Evolutionary conservation across 345 rosid species (phyloP).

Genomic region (Isatis tinctoria): DNA sequence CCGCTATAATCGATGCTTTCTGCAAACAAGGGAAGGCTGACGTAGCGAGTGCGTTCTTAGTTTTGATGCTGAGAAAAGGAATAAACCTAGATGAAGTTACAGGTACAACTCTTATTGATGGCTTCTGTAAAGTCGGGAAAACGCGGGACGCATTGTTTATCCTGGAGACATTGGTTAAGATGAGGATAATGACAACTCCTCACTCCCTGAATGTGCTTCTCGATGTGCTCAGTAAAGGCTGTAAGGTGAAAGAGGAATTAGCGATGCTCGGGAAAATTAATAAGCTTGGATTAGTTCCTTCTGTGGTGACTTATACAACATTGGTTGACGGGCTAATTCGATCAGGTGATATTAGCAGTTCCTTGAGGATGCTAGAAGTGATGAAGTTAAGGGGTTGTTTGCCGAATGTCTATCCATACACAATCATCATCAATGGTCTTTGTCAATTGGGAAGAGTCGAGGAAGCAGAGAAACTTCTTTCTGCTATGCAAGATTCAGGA

Average conservation of each 20-base stretch:
- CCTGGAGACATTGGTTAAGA: slow-evolving; percentile 31
- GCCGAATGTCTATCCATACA: slow-evolving; percentile 47
- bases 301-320: slow-evolving; percentile 47
- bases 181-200: slow-evolving; percentile 29
- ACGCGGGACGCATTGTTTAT: slow-evolving; percentile 34
- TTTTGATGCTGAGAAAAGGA: slow-evolving; percentile 42
- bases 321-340: slow-evolving; percentile 40
- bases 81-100: slow-evolving; percentile 42
- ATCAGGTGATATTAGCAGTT: slow-evolving; percentile 32
- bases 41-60: slow-evolving; percentile 33
- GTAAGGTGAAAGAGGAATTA: slow-evolving; percentile 37
- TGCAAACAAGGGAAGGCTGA: slow-evolving; percentile 36
- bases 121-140: slow-evolving; percentile 37
- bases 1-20: slow-evolving; percentile 38
- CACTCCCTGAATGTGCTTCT: slow-evolving; percentile 42
- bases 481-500: slow-evolving; percentile 38
- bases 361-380: slow-evolving; percentile 28
- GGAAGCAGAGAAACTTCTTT: slow-evolving; percentile 40
- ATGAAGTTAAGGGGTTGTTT: slow-evolving; percentile 45
- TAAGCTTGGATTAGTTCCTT: slow-evolving; percentile 44
- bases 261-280: slow-evolving; percentile 43
- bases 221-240: slow-evolving; percentile 40
- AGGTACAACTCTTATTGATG: slow-evolving; percentile 45
- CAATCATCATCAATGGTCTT: slow-evolving; percentile 43
- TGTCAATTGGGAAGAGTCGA: slow-evolving; percentile 40